Evolutionary conservation across 2,329 filamentous ascomycete genomes (phyloP).

Genomic region (Apiospora malaysiana): DNA sequence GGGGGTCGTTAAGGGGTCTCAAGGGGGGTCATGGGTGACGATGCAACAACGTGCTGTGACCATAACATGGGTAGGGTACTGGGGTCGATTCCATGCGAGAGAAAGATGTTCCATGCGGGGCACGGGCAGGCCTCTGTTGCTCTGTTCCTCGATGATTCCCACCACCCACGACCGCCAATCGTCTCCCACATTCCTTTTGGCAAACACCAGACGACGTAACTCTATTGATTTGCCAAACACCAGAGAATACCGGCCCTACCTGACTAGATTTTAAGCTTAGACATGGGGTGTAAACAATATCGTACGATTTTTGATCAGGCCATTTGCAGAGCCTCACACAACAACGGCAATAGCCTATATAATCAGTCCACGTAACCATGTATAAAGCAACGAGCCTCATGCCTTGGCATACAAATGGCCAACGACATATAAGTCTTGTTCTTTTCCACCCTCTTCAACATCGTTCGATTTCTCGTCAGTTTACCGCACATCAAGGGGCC

Average conservation of each 20-base stretch:
- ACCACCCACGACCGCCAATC: neutral
- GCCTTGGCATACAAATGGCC: constrained; percentile 12
- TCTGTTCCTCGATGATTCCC: neutral
- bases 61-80: neutral
- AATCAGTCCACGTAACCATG: constrained; percentile 21
- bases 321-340: constrained; percentile 21
- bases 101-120: constrained; percentile 3
- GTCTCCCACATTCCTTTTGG: neutral
- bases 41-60: constrained; percentile 16
- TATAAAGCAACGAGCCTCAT: constrained; percentile 21
- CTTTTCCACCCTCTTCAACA: constrained; percentile 3
- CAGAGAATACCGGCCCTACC: neutral
- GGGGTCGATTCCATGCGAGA: neutral
- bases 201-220: constrained; percentile 19
- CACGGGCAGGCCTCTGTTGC: neutral
- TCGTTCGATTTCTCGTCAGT: constrained; percentile 20
- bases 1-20: constrained; percentile 9
- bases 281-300: constrained; percentile 22
- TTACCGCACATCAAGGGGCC: constrained; percentile 2
- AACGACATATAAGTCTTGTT: constrained; percentile 18
- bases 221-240: constrained; percentile 3
- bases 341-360: neutral
- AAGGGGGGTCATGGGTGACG: neutral
- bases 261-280: constrained; percentile 23
- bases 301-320: constrained; percentile 26